Evolutionary conservation across 2,329 filamentous ascomycete species (phyloP).

Genomic region (Xylariaceae sp.): DNA sequence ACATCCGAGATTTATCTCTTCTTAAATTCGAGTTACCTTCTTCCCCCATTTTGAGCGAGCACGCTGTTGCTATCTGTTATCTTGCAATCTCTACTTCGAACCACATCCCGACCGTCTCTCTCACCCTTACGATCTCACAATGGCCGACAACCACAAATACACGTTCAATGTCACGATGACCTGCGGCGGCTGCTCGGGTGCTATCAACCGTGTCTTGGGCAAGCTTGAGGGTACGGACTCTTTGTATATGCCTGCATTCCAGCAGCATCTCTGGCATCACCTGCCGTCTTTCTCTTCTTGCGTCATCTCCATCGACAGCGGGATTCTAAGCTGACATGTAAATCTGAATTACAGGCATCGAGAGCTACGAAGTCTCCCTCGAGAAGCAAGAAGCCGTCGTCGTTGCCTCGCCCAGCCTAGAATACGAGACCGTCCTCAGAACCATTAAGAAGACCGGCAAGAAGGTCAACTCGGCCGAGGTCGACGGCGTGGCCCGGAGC

Average conservation of each 20-base stretch:
- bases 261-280: no score
- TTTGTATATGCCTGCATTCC: background rate
- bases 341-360: slow-evolving; percentile 59
- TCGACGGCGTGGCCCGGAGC: slow-evolving; percentile 57
- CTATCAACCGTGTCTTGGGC: slow-evolving; percentile 84
- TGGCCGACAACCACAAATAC: slow-evolving; percentile 83
- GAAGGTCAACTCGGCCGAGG: slow-evolving; percentile 73
- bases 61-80: background rate
- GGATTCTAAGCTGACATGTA: background rate
- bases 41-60: background rate
- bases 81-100: background rate
- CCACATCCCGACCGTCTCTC: background rate
- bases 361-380: slow-evolving; percentile 81
- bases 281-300: background rate
- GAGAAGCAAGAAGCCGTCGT: slow-evolving; percentile 79
- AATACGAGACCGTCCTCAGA: slow-evolving; percentile 74
- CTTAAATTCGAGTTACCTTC: no score
- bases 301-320: background rate
- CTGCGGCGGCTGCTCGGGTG: slow-evolving; percentile 94
- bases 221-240: slow-evolving; percentile 74
- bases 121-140: slow-evolving; percentile 32
- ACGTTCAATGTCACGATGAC: slow-evolving; percentile 92
- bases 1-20: no score
- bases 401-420: slow-evolving; percentile 60
- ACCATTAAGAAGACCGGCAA: slow-evolving; percentile 96